Evolutionary conservation across 306 rosid species (phyloP).

Genomic region (Acacia confusa): DNA sequence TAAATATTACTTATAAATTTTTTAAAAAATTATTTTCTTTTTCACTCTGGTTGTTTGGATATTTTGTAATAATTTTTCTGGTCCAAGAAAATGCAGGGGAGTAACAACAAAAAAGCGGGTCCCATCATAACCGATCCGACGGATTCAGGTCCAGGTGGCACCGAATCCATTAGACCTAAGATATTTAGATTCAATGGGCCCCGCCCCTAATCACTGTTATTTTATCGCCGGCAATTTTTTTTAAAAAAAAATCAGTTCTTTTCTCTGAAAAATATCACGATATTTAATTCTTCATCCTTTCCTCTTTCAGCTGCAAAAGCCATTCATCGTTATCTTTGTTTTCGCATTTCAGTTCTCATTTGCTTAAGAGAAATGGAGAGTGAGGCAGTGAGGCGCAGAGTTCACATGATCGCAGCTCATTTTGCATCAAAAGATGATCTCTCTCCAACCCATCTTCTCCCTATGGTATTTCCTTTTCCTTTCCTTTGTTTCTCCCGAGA

Average conservation of each 20-base stretch:
- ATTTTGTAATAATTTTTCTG: background rate
- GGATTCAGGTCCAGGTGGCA: background rate
- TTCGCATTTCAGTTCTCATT: background rate
- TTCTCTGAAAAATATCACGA: slow-evolving; percentile 25
- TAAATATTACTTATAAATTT: background rate
- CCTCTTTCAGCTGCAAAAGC: background rate
- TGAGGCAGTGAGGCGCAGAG: slow-evolving; percentile 65
- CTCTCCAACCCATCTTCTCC: slow-evolving; percentile 53
- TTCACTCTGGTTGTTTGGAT: background rate
- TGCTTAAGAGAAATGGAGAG: slow-evolving; percentile 52
- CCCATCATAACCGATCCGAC: background rate
- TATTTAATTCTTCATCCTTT: background rate
- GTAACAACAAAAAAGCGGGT: background rate
- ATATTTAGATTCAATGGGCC: slow-evolving; percentile 40
- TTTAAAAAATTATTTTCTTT: background rate
- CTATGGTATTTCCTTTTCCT: slow-evolving; percentile 45
- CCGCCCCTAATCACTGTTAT: slow-evolving; percentile 25
- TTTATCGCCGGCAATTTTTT: background rate
- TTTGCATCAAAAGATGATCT: slow-evolving; percentile 55
- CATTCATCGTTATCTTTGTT: slow-evolving; percentile 1
- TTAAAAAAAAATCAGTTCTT: background rate
- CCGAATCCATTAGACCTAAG: background rate
- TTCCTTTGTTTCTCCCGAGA: slow-evolving; percentile 13
- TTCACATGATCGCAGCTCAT: slow-evolving; percentile 62
- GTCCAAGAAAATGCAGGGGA: background rate